phyloP scores from a whole-genome alignment of 2,329 filamentous ascomycete genomes.

The Plenodomus tracheiphilus region DNA sequence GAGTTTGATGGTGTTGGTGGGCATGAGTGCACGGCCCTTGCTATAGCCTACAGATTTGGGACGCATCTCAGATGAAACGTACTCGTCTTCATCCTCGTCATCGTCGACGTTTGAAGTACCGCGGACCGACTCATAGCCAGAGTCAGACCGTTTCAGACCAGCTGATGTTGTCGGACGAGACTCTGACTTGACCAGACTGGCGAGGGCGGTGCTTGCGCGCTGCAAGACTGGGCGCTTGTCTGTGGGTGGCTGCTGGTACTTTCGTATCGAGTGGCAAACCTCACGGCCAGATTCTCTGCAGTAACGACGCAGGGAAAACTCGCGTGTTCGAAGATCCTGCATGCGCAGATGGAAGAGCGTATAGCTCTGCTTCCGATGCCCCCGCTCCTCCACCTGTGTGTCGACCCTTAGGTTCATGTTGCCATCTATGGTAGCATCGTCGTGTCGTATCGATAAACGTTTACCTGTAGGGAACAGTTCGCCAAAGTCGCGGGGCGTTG shows the following conservation, averaged over 20 bases:
- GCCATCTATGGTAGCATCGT: slow-evolving; percentile 85
- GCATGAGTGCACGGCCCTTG: slow-evolving; percentile 49
- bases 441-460: slow-evolving; percentile 81
- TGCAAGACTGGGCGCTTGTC: slow-evolving; percentile 58
- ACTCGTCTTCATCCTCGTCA: slow-evolving; percentile 18
- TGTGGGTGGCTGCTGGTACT: slow-evolving; percentile 61
- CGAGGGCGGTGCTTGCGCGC: slow-evolving; percentile 63
- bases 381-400: slow-evolving; percentile 65
- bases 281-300: slow-evolving; percentile 91
- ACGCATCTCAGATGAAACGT: slow-evolving; percentile 19
- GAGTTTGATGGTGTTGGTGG: slow-evolving; percentile 80
- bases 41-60: slow-evolving; percentile 40
- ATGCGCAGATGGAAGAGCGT: slow-evolving; percentile 93
- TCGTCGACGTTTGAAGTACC: slow-evolving; percentile 20
- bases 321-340: slow-evolving; percentile 82
- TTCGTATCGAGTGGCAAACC: slow-evolving; percentile 81
- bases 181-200: slow-evolving; percentile 60
- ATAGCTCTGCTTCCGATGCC: slow-evolving; percentile 64
- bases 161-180: slow-evolving; percentile 48
- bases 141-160: slow-evolving; percentile 60
- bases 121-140: slow-evolving; percentile 58
- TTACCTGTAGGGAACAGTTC: slow-evolving; percentile 84
- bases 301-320: slow-evolving; percentile 90
- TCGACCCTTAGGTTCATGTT: slow-evolving; percentile 97
- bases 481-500: slow-evolving; percentile 80